Base-by-base conservation (phyloP, 1,139 yeast species). In the Sugiyamaella neomexicana region DNA sequence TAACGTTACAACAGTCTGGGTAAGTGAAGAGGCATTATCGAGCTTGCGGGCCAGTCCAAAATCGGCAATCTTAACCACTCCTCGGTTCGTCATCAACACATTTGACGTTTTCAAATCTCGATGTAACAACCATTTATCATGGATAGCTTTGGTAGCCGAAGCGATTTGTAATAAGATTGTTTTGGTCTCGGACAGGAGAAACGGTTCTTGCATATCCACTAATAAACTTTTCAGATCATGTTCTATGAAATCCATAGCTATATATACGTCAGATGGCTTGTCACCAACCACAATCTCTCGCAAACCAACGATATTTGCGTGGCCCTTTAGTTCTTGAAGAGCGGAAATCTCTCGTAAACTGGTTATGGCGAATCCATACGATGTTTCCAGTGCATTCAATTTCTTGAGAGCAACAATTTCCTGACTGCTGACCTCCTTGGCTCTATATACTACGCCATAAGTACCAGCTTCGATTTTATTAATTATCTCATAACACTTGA, bases 261-360 rank as follows among this genome's bases (percentile, higher is more conserved):
- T 55, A 46, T 63, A 67, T 9, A 68, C 57, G 62, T 64, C 64
- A 25, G 58, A 55, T 17, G 60, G 54, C 13, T 55, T 45, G 16
- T 53, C 52, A 1, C 68, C 71, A 2, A 79, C 80, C 51, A 88
- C 80, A 77, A 89, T 81, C 60, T 87, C 95, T n/a, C 80, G 65
- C 40, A 89, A 75, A 57, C 80, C 83, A 17, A 90, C 74, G 23
- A 89, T 79, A 67, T 89, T 85, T 31, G 74, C 71, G 65, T 87
- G 86, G 16, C 12, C n/a, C 47, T 75, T 71, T 47, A 89, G 69
- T 57, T 75, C 77, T 66, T 82, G 83, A 66, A 89, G 73, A 8
- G 87, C 84, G 8, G 85, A 79, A 51, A 89, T 86, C 67, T 90
- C 97, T 60, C 97, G 75, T 72, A 88, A 80, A 15, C 96, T 93